These are phyloP conservation scores for Venturia carpophila DNA, from an alignment of 2,329 filamentous ascomycete genomes.

Conservation along the genomic window DNA sequence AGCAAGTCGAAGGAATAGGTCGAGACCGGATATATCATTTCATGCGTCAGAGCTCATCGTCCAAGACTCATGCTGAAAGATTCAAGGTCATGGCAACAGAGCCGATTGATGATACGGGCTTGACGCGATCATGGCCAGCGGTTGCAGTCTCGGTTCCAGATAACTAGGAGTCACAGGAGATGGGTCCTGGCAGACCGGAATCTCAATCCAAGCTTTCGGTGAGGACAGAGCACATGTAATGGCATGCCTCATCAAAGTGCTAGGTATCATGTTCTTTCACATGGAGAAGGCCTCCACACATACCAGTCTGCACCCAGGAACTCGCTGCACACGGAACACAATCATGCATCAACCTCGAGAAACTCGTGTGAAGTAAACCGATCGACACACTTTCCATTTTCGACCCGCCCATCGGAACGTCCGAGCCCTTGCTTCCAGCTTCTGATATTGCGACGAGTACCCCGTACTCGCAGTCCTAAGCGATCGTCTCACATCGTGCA, in stretches of 20 bases:
- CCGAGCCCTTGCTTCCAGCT: not conserved
- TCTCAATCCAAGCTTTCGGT: not conserved
- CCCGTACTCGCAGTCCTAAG: not conserved
- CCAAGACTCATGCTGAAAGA: not conserved
- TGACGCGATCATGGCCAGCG: not conserved
- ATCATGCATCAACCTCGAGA: not conserved
- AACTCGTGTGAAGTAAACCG: not conserved
- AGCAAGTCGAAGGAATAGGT: not conserved
- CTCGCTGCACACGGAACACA: not conserved
- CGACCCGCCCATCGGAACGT: not conserved
- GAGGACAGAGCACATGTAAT: not conserved
- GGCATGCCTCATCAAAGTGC: not conserved
- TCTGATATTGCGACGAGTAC: not conserved
- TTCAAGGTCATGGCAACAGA: not conserved
- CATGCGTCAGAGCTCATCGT: not conserved
- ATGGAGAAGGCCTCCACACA: not conserved
- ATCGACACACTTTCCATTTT: not conserved
- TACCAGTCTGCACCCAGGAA: not conserved
- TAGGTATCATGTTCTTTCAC: not conserved
- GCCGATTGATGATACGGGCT: not conserved
- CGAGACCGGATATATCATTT: too few relatives aligned
- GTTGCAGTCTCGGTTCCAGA: not conserved
- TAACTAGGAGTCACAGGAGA: not conserved
- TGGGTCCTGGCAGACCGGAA: not conserved
- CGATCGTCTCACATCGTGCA: not conserved